Evolutionary conservation across 352 stramenopile genomes (phyloP).

Genomic region (Globisporangium cederbergense): DNA sequence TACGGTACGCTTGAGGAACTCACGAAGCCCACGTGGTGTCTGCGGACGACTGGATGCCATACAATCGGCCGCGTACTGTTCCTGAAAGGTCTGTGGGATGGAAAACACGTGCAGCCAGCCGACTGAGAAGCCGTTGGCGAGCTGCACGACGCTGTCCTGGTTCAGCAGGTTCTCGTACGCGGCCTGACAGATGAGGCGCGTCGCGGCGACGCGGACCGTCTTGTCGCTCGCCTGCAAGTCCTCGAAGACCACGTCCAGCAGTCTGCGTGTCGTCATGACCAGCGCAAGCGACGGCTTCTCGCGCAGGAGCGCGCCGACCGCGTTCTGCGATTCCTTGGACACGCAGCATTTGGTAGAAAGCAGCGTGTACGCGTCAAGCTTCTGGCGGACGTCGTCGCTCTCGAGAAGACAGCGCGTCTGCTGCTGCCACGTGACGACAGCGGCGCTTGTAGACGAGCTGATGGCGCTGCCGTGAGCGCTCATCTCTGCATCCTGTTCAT

Average conservation of each 20-base stretch:
- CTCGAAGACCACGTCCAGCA: conserved; percentile 25
- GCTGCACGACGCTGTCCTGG: conserved; percentile 30
- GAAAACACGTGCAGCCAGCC: conserved; percentile 60
- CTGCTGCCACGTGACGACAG: conserved; percentile 18
- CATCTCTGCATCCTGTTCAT: conserved; percentile 9
- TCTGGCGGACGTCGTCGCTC: conserved; percentile 25
- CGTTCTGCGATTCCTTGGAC: conserved; percentile 39
- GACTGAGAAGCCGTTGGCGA: conserved; percentile 29
- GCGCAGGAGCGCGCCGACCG: conserved; percentile 40
- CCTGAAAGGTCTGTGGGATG: conserved; percentile 27
- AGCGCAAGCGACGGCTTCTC: background rate
- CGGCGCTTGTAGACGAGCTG: background rate
- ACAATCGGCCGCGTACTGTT: conserved; percentile 21
- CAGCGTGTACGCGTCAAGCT: conserved; percentile 31
- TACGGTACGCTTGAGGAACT: conserved; percentile 32
- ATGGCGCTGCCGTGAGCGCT: background rate
- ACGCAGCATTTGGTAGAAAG: conserved; percentile 30
- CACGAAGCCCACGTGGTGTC: conserved; percentile 14
- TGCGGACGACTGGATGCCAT: background rate
- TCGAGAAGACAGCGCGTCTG: conserved; percentile 14
- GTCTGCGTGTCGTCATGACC: background rate
- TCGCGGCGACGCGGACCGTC: conserved; percentile 38
- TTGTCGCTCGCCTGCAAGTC: conserved; percentile 39
- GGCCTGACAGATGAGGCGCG: conserved; percentile 47
- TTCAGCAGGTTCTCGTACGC: conserved; percentile 47